phyloP scores from a whole-genome alignment of 2,329 filamentous ascomycete genomes.

The Curvularia sp. region DNA sequence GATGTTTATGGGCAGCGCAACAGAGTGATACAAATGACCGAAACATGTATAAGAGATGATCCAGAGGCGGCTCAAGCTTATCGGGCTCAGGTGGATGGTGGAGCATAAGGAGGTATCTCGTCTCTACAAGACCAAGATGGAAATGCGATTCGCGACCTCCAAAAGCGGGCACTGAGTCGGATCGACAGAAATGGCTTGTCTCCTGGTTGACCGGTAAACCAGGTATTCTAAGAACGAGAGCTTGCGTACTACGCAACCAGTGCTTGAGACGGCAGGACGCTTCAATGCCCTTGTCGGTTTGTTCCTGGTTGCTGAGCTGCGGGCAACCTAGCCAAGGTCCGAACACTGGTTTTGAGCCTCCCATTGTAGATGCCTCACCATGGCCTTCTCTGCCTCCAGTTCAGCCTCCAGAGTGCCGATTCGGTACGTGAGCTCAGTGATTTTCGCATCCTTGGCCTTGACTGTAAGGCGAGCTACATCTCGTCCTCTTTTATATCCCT shows the following conservation, averaged over 20 bases:
- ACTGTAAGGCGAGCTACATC: constrained; percentile 70
- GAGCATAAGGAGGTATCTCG: background rate
- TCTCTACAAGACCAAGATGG: background rate
- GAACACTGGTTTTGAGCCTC: constrained; percentile 16
- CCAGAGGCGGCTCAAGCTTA: background rate
- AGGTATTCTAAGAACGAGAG: background rate
- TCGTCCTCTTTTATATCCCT: constrained; percentile 69
- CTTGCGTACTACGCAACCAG: background rate
- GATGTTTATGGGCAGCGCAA: background rate
- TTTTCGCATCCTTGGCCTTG: constrained; percentile 69
- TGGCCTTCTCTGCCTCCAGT: constrained; percentile 60
- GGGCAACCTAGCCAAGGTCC: constrained; percentile 3
- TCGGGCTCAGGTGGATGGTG: background rate
- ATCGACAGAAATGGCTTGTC: background rate
- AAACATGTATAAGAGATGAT: background rate
- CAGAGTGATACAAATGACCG: background rate
- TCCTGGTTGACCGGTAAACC: no score
- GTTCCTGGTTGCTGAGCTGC: background rate
- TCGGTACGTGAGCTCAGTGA: constrained; percentile 70
- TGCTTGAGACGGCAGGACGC: no score
- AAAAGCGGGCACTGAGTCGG: background rate
- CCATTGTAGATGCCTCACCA: constrained; percentile 43
- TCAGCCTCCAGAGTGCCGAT: constrained; percentile 66
- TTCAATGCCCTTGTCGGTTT: background rate
- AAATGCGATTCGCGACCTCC: background rate